Conservation (phyloP, 2,329 filamentous ascomycete species). For the Fusarium sp. region DNA sequence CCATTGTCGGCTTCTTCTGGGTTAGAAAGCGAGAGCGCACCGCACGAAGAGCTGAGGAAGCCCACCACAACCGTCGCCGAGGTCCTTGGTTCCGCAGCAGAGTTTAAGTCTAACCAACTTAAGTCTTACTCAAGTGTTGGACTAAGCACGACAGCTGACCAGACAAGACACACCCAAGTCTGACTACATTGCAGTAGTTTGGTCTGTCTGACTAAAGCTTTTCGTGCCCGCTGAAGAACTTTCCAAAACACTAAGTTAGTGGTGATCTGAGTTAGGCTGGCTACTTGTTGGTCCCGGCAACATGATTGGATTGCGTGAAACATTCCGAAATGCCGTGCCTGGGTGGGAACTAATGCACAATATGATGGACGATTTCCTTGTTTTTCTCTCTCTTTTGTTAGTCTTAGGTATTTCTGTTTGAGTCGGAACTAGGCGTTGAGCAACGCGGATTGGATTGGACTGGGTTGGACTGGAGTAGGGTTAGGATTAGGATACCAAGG, state of each 20-base stretch:
- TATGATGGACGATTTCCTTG: conserved; percentile 30
- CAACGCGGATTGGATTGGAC: neutral
- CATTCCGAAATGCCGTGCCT: conserved; percentile 20
- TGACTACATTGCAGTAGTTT: neutral
- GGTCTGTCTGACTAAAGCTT: neutral
- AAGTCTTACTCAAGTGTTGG: neutral
- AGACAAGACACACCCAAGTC: neutral
- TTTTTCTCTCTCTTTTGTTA: conserved; percentile 18
- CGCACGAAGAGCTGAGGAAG: conserved; percentile 49
- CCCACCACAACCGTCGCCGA: conserved; percentile 42
- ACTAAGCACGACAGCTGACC: neutral
- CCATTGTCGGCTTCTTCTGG: conserved; percentile 68
- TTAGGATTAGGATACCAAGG: conserved; percentile 11
- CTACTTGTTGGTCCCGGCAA: neutral
- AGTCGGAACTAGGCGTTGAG: conserved; percentile 22
- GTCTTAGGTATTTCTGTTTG: conserved; percentile 7
- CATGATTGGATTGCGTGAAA: conserved; percentile 23
- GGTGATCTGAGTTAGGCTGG: neutral
- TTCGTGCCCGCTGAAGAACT: conserved; percentile 16
- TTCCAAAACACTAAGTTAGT: neutral
- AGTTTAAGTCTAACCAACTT: conserved; percentile 50
- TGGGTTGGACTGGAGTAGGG: neutral
- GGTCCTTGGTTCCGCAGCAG: conserved; percentile 59
- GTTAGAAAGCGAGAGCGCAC: conserved; percentile 56
- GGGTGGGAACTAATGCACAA: conserved; percentile 23